A percentile compares a stretch with the other conserved stretches of the same genome.
These are phyloP conservation scores for Galerina marginata DNA, from an alignment of 768 basidiomycete species.

Conservation along the genomic window DNA sequence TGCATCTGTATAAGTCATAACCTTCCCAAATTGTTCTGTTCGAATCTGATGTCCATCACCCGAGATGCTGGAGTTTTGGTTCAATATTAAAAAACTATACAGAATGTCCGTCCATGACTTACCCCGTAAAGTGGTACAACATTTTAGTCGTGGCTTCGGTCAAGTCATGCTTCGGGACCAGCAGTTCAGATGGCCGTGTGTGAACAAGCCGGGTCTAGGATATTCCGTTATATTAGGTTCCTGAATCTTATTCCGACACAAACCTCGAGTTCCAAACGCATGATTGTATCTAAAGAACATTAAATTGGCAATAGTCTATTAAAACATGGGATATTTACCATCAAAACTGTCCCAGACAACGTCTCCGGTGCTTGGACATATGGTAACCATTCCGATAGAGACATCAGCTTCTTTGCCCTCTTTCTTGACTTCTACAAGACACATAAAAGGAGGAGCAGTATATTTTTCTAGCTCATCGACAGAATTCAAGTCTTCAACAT, in stretches of 20 bases:
- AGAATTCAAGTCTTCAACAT: slow-evolving; percentile 80
- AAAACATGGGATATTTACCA: slow-evolving; percentile 46
- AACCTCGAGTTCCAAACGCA: slow-evolving; percentile 91
- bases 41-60: slow-evolving; percentile 53
- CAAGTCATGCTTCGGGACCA: slow-evolving; percentile 64
- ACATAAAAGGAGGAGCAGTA: slow-evolving; percentile 68
- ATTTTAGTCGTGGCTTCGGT: slow-evolving; percentile 78
- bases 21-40: slow-evolving; percentile 61
- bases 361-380: slow-evolving; percentile 89
- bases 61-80: slow-evolving; percentile 36
- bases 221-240: neutral
- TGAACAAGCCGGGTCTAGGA: slow-evolving; percentile 85
- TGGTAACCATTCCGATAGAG: slow-evolving; percentile 73
- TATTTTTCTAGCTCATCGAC: slow-evolving; percentile 63
- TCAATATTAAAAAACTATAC: slow-evolving; percentile 5
- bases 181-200: slow-evolving; percentile 79
- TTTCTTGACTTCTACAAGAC: slow-evolving; percentile 70
- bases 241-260: slow-evolving; percentile 12
- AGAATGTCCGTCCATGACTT: slow-evolving; percentile 10
- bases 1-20: slow-evolving; percentile 68
- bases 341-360: slow-evolving; percentile 93
- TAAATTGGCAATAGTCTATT: neutral
- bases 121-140: slow-evolving; percentile 75
- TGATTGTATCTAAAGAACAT: slow-evolving; percentile 61
- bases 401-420: slow-evolving; percentile 38